Evolutionary conservation across 495 filamentous ascomycete genomes (phyloP), one percentile per base, ranked within the genome.

Genomic region (Neurospora sp.): DNA sequence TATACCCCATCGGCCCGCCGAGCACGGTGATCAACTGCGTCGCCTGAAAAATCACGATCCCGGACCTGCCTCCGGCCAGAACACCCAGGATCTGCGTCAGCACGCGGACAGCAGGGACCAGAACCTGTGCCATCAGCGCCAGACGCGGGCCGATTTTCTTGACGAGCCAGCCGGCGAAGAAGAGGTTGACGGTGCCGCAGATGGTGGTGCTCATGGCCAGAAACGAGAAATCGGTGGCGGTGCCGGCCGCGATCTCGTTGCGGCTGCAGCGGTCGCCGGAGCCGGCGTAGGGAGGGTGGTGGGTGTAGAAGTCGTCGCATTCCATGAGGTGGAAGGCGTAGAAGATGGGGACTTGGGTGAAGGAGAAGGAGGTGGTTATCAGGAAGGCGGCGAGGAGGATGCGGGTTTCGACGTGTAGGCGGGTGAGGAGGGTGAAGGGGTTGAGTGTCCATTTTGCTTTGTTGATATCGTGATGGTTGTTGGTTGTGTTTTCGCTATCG

Each of bases 321-420:
- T 84, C 85, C 87, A 89, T 88, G 22, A 87, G 74, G 53, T 86
- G 83, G 71, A 89, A 88, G 18, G 84, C 86, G 73, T 88, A 89
- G 71, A 89, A 84, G 38, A 89, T 81, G 39, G 87, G 87, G 31
- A 88, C 86, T 73, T 89, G 87, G 3, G 87, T 89, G 69, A 86
- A 85, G 72, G 83, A 86, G 71, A 89, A 88, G 8, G 87, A 85
- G 18, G 88, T 80, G 2, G 86, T 83, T 72, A 89, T 85, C 39
- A 88, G 78, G 72, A 89, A 88, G 3, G 82, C 85, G 70, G 84
- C 81, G 6, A 88, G 76, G 2, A 89, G 73, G 61, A 85, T 83
- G 16, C 83, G 82, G 40, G 82, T 82, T 71, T 84, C 83, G 72
- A 81, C 77, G 61, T 77, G 37, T 0, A 70, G 39, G 7, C 27